Evolutionary conservation across 1,139 yeast species (phyloP), one percentile per base, ranked within the genome.

Genomic region (Blastobotrys capitulatus): DNA sequence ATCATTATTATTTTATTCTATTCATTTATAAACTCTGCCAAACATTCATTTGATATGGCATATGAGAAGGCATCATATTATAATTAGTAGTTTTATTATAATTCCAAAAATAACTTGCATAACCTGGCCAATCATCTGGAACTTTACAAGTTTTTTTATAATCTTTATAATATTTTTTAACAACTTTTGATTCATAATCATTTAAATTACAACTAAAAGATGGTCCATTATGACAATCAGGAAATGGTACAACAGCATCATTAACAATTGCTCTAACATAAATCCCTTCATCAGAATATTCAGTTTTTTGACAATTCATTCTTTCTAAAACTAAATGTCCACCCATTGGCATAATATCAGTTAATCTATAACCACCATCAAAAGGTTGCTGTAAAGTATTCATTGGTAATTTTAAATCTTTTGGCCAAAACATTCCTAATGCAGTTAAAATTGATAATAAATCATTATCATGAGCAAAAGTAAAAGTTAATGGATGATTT

Each of bases 181-280:
- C 15, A 7, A 38, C 40, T 15, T 9, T 38, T 15, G 12, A 42
- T 49, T 61, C 58, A 54, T 65, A 82, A 39, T 73, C 72, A 3
- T 67, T 62, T 18, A 57, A 41, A 1, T 52, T 47, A 31, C 60
- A 57, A 22, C 52, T 47, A 10, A 31, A 37, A 15, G 82, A 82
- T 0, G 83, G 83, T 4, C 84, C 84, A 42, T 58, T 54, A 45
- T 66, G 63, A 56, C 82, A 76, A 25, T 59, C 61, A 18, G 71
- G 69, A 34, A 79, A 62, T 0, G 85, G 85, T 29, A 75, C 62
- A 2, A 80, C 82, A 1, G 83, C 80, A 53, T 78, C 83, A 59
- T 80, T 80, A 44, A 79, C 67, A 18, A 79, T 59, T 41, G 72
- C 69, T 54, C 85, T 68, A 2, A 80, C 75, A 56, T 68, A 78